Evolutionary conservation across 495 filamentous ascomycete species (phyloP), one percentile per base, ranked within the genome.

Genomic region (Penicillium odoratum): DNA sequence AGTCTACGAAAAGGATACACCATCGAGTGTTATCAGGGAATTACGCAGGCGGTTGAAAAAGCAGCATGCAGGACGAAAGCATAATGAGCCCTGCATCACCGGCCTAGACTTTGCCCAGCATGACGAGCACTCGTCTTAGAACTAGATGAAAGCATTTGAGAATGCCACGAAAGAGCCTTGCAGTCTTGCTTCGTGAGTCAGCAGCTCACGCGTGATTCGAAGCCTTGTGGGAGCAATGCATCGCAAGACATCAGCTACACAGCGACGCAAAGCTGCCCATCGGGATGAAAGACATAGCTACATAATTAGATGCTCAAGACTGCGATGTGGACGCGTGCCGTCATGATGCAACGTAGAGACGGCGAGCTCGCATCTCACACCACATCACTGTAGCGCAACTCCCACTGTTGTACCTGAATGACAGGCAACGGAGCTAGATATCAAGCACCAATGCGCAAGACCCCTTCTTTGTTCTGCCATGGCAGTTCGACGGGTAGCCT

Each of bases 291-390:
- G 45, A 48, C 26, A 30, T 40, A 9, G 30, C 45, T 48, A 10
- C 30, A 10, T 10, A 26, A 29, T 48, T 15, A 21, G 21, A 21
- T 21, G 21, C 21, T 21, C 21, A 21, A 21, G 21, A 7, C 36
- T 40, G 36, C 30, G 45, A 48, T 48, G 26, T 30, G 30, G 11
- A 48, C n/a, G 45, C 45, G 45, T 48, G 3, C 2, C 30, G 45
- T 48, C 45, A 48, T n/a, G 45, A 48, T 26, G 26, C 45, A 48
- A 21, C 45, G 26, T 48, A 48, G 45, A 48, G 45, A 48, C 45
- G 30, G 26, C 45, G 26, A 48, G 45, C 45, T 48, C 7, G 26
- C 26, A 48, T 48, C 5, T 48, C 45, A n/a, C 26, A 30, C 45
- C 45, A 15, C 45, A 48, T 6, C 45, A 48, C 10, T 10, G 2